phyloP scores from a whole-genome alignment of 2,329 filamentous ascomycete species.

The Ophiostoma montium region DNA sequence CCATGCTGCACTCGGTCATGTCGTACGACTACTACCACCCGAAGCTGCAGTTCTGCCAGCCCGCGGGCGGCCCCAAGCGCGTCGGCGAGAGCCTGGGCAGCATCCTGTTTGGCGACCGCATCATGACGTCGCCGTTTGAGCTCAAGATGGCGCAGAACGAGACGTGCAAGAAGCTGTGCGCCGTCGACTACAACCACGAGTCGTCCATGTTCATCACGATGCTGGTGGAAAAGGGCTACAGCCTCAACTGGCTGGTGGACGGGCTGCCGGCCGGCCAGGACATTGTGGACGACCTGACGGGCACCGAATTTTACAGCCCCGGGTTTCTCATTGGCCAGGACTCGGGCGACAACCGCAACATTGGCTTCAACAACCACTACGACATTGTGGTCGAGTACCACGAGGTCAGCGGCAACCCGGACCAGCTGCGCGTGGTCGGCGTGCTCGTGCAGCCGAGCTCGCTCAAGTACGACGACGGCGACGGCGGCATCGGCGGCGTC shows the following conservation, averaged over 20 bases:
- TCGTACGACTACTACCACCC: slow-evolving; percentile 94
- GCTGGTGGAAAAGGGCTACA: slow-evolving; percentile 73
- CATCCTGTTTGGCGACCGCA: slow-evolving; percentile 93
- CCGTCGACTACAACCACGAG: slow-evolving; percentile 45
- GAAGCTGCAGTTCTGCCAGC: slow-evolving; percentile 76
- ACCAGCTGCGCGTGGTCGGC: slow-evolving; percentile 77
- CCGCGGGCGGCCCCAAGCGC: slow-evolving; percentile 59
- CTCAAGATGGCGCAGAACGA: slow-evolving; percentile 78
- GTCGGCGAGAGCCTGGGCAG: slow-evolving; percentile 84
- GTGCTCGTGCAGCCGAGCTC: slow-evolving; percentile 79
- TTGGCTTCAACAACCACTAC: slow-evolving; percentile 77
- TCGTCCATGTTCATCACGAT: slow-evolving; percentile 68
- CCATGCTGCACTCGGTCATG: slow-evolving; percentile 78
- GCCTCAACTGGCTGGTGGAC: slow-evolving; percentile 91
- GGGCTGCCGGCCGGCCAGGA: slow-evolving; percentile 82
- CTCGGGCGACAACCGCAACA: slow-evolving; percentile 36
- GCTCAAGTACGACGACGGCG: slow-evolving; percentile 40
- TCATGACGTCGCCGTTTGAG: slow-evolving; percentile 87
- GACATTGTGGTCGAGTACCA: slow-evolving; percentile 92
- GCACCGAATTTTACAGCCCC: slow-evolving; percentile 74
- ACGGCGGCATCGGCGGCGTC: slow-evolving; percentile 25
- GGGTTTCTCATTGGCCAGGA: slow-evolving; percentile 67
- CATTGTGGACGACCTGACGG: slow-evolving; percentile 60
- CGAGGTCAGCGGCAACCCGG: slow-evolving; percentile 48
- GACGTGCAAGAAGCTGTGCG: slow-evolving; percentile 70